These are phyloP conservation scores for Spizellomyces sp. DNA, from an alignment of 192 early-diverging fungal genomes.

Conservation along the genomic window DNA sequence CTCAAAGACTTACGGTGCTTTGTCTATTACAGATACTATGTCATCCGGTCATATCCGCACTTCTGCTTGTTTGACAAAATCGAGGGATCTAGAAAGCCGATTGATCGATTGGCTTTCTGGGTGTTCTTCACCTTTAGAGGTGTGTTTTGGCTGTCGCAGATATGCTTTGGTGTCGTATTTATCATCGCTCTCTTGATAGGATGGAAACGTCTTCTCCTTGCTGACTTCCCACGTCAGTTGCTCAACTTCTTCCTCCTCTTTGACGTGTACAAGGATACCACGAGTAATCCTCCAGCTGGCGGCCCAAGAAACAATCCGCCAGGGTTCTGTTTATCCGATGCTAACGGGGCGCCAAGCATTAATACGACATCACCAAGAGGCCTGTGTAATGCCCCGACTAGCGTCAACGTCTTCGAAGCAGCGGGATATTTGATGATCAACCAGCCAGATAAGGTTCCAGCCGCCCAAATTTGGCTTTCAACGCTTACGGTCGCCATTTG, in stretches of 20 bases:
- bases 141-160: slow-evolving; percentile 26
- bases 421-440: slow-evolving; percentile 6
- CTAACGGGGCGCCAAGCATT: background rate
- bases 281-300: background rate
- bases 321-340: background rate
- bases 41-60: slow-evolving; percentile 71
- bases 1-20: background rate
- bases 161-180: background rate
- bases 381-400: background rate
- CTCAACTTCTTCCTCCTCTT: slow-evolving; percentile 50
- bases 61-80: slow-evolving; percentile 82
- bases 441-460: slow-evolving; percentile 1
- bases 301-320: background rate
- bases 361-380: background rate
- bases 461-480: slow-evolving; percentile 31
- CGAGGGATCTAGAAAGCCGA: slow-evolving; percentile 60
- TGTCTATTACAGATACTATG: slow-evolving; percentile 53
- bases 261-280: slow-evolving; percentile 34
- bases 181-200: slow-evolving; percentile 41
- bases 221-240: slow-evolving; percentile 80
- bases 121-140: slow-evolving; percentile 87
- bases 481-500: slow-evolving; percentile 70
- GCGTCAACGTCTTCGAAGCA: background rate
- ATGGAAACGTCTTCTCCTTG: slow-evolving; percentile 83
- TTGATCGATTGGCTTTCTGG: slow-evolving; percentile 77